Conservation (phyloP, 768 basidiomycete species). For the Phallus indusiatus region DNA sequence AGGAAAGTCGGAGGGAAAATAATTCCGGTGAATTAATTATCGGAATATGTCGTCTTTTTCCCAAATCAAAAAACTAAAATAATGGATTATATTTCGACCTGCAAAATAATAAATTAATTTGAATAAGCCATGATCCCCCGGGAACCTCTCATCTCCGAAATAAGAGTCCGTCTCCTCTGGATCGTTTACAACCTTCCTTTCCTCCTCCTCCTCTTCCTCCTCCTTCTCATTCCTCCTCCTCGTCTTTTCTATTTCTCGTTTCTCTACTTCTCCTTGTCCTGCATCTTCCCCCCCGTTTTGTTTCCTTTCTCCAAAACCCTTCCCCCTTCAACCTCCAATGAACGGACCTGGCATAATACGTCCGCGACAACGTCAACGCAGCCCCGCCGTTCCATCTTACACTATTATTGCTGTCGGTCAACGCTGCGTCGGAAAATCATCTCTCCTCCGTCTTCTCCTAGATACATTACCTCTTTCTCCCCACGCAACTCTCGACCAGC, state of each 20-base stretch:
- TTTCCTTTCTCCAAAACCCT: neutral
- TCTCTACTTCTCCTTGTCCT: neutral
- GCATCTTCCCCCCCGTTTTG: neutral
- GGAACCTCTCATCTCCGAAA: neutral
- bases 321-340: neutral
- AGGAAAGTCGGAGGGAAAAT: neutral
- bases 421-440: constrained; percentile 77
- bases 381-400: constrained; percentile 33
- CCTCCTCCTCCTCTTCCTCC: neutral
- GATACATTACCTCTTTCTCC: constrained; percentile 67
- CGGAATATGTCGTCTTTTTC: neutral
- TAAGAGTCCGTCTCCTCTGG: neutral
- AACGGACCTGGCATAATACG: neutral
- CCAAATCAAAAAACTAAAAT: neutral
- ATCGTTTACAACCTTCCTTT: neutral
- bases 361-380: neutral
- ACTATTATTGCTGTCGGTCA: constrained; percentile 77
- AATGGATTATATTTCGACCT: neutral
- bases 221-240: neutral
- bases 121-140: neutral
- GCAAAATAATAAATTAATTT: neutral
- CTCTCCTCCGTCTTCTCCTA: constrained; percentile 76
- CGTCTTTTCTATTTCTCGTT: neutral
- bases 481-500: constrained; percentile 60
- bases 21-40: neutral